Conservation (phyloP, 2,329 filamentous ascomycete species). For the Pseudocercospora eumusae region DNA sequence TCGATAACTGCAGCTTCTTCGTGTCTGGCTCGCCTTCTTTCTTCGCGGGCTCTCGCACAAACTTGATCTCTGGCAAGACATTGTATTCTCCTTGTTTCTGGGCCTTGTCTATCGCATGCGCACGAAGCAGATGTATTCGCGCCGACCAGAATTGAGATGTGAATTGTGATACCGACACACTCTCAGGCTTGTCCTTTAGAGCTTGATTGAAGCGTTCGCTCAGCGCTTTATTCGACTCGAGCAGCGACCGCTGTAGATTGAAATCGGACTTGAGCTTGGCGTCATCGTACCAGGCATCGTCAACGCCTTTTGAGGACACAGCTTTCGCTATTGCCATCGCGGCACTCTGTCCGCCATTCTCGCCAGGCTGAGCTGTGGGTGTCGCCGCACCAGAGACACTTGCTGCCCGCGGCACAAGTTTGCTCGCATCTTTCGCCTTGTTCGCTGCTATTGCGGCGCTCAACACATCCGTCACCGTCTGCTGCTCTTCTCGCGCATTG, state of each 20-base stretch:
- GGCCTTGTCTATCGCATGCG: slow-evolving; percentile 83
- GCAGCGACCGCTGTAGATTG: slow-evolving; percentile 80
- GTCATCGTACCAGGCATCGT: slow-evolving; percentile 77
- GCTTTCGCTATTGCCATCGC: slow-evolving; percentile 79
- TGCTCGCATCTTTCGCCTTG: slow-evolving; percentile 55
- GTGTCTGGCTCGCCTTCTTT: slow-evolving; percentile 64
- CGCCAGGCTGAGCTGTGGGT: slow-evolving; percentile 25
- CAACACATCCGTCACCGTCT: slow-evolving; percentile 78
- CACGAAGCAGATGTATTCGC: slow-evolving; percentile 78
- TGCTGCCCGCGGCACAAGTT: slow-evolving; percentile 39
- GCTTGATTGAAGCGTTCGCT: slow-evolving; percentile 86
- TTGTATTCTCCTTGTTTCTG: slow-evolving; percentile 92
- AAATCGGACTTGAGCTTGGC: slow-evolving; percentile 73
- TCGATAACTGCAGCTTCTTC: slow-evolving; percentile 78
- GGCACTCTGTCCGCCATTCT: slow-evolving; percentile 37
- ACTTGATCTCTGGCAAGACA: slow-evolving; percentile 83
- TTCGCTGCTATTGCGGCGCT: slow-evolving; percentile 72
- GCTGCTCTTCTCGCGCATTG: slow-evolving; percentile 79
- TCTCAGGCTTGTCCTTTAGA: slow-evolving; percentile 77
- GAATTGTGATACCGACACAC: slow-evolving; percentile 77
- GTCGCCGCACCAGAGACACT: slow-evolving; percentile 23
- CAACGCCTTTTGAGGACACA: slow-evolving; percentile 52
- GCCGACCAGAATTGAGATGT: slow-evolving; percentile 94
- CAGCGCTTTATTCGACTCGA: slow-evolving; percentile 73
- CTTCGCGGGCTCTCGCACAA: slow-evolving; percentile 34